Base-by-base conservation (phyloP, 257 asterid genomes). In the Capsicum chinense region DNA sequence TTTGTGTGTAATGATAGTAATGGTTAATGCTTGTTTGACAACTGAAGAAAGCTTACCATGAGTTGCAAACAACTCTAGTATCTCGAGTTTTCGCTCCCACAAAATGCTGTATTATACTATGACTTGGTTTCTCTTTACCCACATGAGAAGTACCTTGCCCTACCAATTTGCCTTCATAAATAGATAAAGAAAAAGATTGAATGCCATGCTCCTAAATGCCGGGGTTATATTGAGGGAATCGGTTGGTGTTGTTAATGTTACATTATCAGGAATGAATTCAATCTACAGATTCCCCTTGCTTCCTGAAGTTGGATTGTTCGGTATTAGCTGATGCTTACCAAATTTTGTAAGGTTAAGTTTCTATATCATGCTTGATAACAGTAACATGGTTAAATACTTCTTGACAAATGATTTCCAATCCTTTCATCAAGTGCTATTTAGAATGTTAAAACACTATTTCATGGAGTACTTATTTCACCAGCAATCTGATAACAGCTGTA, bases 41-140 rank as follows among this genome's bases (percentile, higher is more conserved):
- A 70, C 44, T 70, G 37, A 70, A 17, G 35, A 44, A 70, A 70
- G 35, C 16, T 70, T 70, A 44, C 79, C 35, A 17, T 26, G 33
- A 16, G 56, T 17, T 56, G 10, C 57, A 70, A 70, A 42, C 2
- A 26, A 70, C 16, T 17, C 16, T 17, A 42, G 79, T 71, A 47
- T 47, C 79, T 71, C 2, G 39, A 42, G 13, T 69, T 52, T 9
- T 35, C 21, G 1, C 9, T 35, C 26, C 54, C 78, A 11, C 52
- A 50, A 14, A 37, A 42, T 39, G 79, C 15, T 3, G 44, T 8
- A 39, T 69, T 42, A 42, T 42, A 42, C 54, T 69, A 5, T 70
- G 79, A 16, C 79, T 42, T 70, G 48, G 79, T 33, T 17, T 70
- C 79, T 70, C 79, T 33, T 70, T 42, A 70, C 79, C 37, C 79